These are phyloP conservation scores for Taxillus chinensis DNA, from an alignment of 164 flowering plant genomes.

Conservation along the genomic window DNA sequence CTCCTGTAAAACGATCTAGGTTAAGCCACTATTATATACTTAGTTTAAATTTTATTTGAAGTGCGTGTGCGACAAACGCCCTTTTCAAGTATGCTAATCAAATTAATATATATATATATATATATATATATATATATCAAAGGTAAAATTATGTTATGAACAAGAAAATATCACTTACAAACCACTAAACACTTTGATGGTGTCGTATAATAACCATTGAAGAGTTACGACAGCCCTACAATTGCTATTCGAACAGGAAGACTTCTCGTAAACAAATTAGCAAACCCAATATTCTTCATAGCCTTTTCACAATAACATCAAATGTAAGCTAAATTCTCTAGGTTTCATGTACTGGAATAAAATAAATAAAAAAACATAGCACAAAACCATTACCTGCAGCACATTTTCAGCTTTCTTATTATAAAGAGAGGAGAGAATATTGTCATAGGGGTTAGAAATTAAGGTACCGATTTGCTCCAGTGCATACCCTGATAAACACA, in stretches of 20 bases:
- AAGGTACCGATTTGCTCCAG: conserved; percentile 72
- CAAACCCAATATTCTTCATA: conserved; percentile 58
- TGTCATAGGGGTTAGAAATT: conserved; percentile 82
- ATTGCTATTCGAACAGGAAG: conserved; percentile 64
- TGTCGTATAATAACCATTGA: conserved; percentile 87
- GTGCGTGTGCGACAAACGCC: no score
- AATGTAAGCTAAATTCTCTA: background rate
- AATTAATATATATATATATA: no score
- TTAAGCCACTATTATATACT: no score
- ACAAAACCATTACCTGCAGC: conserved; percentile 33
- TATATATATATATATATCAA: no score
- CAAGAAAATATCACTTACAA: conserved; percentile 39
- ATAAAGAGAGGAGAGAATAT: conserved; percentile 64
- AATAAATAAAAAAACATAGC: background rate
- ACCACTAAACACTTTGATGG: conserved; percentile 70
- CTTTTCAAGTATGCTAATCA: no score
- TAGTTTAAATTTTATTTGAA: no score
- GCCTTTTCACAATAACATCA: conserved; percentile 30
- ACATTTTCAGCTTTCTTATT: conserved; percentile 51
- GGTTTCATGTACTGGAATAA: background rate
- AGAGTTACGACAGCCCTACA: conserved; percentile 71
- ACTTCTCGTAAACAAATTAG: conserved; percentile 75
- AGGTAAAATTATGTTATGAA: no score
- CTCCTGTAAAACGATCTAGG: no score
- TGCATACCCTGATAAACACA: conserved; percentile 81